Evolutionary conservation across 2,329 filamentous ascomycete species (phyloP).

Genomic region (Aureobasidium uvarum): DNA sequence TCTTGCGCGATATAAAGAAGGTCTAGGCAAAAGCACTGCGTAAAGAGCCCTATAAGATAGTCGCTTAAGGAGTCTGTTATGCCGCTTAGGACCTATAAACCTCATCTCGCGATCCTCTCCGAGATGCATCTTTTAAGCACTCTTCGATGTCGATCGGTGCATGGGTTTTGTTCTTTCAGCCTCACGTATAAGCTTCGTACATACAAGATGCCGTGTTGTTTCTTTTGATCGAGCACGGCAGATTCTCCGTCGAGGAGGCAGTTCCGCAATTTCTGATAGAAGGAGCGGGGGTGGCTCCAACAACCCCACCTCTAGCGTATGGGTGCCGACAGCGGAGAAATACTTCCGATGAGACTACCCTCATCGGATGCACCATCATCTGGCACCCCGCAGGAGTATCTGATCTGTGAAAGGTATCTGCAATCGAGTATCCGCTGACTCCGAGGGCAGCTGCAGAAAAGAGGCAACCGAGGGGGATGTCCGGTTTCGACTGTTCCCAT

Average conservation of each 20-base stretch:
- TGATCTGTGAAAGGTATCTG: not conserved
- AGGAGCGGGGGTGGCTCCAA: not conserved
- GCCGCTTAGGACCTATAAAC: not conserved
- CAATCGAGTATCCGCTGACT: not conserved
- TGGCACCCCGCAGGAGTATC: not conserved
- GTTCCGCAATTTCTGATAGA: not conserved
- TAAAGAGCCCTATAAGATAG: conserved; percentile 13
- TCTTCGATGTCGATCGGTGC: not conserved
- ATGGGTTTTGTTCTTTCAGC: not conserved
- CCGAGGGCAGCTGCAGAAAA: not conserved
- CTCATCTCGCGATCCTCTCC: not conserved
- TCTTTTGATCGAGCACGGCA: not conserved
- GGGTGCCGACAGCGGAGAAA: conserved; percentile 11
- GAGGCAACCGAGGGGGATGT: not conserved
- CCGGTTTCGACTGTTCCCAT: not conserved
- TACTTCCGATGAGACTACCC: not conserved
- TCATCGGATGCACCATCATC: not conserved
- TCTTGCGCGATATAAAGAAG: conserved; percentile 67
- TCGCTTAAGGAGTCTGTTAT: not conserved
- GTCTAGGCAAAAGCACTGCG: conserved; percentile 54
- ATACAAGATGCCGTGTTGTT: not conserved
- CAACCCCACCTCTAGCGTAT: not conserved
- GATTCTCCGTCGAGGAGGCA: not conserved
- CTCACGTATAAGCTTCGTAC: not conserved
- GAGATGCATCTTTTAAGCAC: not conserved